phyloP scores from a whole-genome alignment of 108 stramenopile species.

The Nitzschia palea region DNA sequence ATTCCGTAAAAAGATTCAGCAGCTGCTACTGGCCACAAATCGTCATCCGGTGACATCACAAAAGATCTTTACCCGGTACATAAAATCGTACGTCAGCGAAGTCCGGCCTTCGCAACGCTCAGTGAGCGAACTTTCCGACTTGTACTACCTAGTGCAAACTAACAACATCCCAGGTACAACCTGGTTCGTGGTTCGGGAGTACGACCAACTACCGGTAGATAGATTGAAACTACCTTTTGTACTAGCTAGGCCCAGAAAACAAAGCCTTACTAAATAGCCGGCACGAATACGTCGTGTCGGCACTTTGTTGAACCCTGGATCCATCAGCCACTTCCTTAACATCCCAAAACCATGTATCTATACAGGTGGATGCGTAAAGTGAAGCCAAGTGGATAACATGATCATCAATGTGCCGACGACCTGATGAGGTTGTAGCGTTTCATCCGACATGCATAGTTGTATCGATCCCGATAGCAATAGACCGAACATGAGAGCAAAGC shows the following conservation, averaged over 20 bases:
- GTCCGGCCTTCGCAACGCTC: too few species aligned
- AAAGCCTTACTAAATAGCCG: too few species aligned
- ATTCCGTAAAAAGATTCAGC: neutral
- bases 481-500: conserved; percentile 79
- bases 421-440: conserved; percentile 48
- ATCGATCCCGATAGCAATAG: conserved; percentile 65
- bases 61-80: neutral
- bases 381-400: conserved; percentile 53
- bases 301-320: too few species aligned
- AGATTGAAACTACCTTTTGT: neutral
- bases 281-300: too few species aligned
- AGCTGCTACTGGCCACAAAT: neutral
- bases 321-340: too few species aligned
- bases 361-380: conserved; percentile 45
- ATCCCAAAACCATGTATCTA: too few species aligned
- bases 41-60: neutral
- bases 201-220: too few species aligned
- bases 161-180: too few species aligned
- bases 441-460: conserved; percentile 49
- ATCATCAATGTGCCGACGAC: conserved; percentile 52
- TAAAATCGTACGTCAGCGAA: too few species aligned
- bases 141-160: too few species aligned
- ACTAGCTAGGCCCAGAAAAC: neutral
- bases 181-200: too few species aligned
- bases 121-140: too few species aligned